These are phyloP conservation scores for Pseudocercospora eumusae DNA, from an alignment of 2,329 filamentous ascomycete species.

Conservation along the genomic window DNA sequence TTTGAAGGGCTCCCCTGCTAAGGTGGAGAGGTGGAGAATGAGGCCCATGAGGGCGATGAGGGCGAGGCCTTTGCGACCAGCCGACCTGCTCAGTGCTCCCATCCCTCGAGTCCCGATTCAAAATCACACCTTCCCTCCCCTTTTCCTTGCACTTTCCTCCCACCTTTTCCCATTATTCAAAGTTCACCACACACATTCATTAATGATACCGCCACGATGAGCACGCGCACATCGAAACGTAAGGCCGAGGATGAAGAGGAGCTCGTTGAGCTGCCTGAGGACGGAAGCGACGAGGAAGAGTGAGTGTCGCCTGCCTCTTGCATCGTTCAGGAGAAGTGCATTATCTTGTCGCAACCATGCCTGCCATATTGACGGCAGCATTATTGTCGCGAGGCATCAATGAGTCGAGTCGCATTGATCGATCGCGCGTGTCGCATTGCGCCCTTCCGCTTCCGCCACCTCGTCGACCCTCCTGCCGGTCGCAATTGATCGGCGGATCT, in stretches of 20 bases:
- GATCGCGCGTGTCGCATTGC: background rate
- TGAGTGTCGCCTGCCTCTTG: conserved; percentile 33
- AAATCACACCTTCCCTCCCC: background rate
- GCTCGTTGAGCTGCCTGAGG: conserved; percentile 47
- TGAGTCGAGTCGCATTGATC: conserved; percentile 5
- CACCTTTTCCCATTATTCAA: background rate
- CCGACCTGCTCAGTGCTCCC: background rate
- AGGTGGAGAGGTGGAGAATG: background rate
- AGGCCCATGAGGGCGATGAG: background rate
- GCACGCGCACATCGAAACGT: conserved; percentile 48
- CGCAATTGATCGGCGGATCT: conserved; percentile 9
- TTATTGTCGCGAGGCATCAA: conserved; percentile 8
- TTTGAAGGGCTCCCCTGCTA: background rate
- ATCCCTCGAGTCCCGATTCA: background rate
- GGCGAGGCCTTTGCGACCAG: background rate
- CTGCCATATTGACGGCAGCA: background rate
- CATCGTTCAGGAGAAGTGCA: background rate
- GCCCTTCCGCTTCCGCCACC: background rate
- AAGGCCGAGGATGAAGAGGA: conserved; percentile 46
- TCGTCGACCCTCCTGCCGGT: conserved; percentile 1
- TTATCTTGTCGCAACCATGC: conserved; percentile 3
- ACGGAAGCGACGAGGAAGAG: conserved; percentile 40
- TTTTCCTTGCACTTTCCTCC: background rate
- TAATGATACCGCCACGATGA: conserved; percentile 40
- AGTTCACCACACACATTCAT: conserved; percentile 1